Conservation (phyloP, 192 early-diverging fungal species). For the Jimgerdemannia lactiflua region DNA sequence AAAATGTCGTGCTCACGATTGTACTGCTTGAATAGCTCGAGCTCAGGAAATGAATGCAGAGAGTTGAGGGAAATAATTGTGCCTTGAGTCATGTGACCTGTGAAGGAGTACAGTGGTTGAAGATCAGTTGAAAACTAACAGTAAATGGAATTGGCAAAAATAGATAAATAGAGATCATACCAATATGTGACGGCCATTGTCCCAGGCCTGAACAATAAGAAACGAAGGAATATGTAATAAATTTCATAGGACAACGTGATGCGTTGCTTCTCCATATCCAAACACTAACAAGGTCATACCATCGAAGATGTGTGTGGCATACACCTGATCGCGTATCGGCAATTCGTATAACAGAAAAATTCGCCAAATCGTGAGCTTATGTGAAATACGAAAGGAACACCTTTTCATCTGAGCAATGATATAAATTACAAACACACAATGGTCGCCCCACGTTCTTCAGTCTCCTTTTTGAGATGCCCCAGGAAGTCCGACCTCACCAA, state of each 20-base stretch:
- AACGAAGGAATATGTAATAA: no score
- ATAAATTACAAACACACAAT: conserved; percentile 39
- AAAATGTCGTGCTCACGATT: conserved; percentile 7
- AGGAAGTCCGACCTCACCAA: conserved; percentile 69
- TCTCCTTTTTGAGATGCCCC: conserved; percentile 62
- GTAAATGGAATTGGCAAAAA: conserved; percentile 69
- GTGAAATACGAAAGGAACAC: neutral
- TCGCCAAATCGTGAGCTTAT: neutral
- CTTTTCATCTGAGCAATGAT: neutral
- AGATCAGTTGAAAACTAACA: no score
- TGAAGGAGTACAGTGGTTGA: no score
- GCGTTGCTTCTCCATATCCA: no score
- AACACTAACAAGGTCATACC: conserved; percentile 30
- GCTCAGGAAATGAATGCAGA: conserved; percentile 47
- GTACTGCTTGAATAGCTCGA: conserved; percentile 33
- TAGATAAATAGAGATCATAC: conserved; percentile 27
- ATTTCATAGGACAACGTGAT: no score
- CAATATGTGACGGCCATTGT: neutral
- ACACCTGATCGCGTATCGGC: conserved; percentile 22
- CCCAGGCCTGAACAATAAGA: no score
- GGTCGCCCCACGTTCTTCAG: conserved; percentile 55
- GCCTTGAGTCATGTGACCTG: conserved; percentile 61
- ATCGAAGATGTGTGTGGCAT: conserved; percentile 86
- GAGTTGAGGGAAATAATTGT: conserved; percentile 38
- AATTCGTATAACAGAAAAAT: neutral